Percentiles rank a stretch among this genome's conserved stretches.
Conservation (phyloP, 441 rosid species). For the Manihot esculenta region DNA sequence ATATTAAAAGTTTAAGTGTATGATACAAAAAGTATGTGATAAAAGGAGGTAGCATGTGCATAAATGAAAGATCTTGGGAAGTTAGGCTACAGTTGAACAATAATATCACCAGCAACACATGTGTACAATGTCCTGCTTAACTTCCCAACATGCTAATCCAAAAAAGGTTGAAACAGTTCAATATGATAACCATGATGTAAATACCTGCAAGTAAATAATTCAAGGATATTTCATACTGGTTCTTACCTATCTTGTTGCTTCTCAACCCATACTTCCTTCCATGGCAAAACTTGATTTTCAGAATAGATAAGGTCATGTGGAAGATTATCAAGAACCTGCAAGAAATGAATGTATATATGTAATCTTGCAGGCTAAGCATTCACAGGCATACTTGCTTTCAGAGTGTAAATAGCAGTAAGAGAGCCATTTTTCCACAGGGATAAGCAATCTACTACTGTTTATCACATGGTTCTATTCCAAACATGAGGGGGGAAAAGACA, state of each 20-base stretch:
- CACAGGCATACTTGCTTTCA: not conserved
- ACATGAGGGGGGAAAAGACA: not conserved
- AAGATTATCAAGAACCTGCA: slow-evolving; percentile 97
- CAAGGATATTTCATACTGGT: slow-evolving; percentile 3
- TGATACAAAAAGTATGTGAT: not conserved
- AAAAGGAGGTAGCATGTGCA: not conserved
- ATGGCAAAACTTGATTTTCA: slow-evolving; percentile 75
- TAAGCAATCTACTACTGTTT: not conserved
- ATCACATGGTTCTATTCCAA: not conserved
- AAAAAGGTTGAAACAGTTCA: too few relatives aligned
- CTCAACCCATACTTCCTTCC: slow-evolving; percentile 96
- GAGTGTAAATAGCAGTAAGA: not conserved
- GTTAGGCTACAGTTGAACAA: not conserved
- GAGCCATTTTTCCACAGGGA: too few relatives aligned
- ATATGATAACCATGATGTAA: too few relatives aligned
- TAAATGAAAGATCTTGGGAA: not conserved
- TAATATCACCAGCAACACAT: not conserved
- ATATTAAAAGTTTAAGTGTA: not conserved
- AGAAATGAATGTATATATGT: slow-evolving; percentile 12
- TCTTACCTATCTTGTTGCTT: slow-evolving; percentile 66
- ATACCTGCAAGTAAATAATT: too few relatives aligned
- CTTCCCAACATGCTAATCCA: not conserved
- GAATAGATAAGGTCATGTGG: slow-evolving; percentile 87
- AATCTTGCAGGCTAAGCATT: not conserved
- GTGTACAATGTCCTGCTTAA: not conserved